phyloP scores from a whole-genome alignment of 2,329 filamentous ascomycete species.

The Apiospora aurea region DNA sequence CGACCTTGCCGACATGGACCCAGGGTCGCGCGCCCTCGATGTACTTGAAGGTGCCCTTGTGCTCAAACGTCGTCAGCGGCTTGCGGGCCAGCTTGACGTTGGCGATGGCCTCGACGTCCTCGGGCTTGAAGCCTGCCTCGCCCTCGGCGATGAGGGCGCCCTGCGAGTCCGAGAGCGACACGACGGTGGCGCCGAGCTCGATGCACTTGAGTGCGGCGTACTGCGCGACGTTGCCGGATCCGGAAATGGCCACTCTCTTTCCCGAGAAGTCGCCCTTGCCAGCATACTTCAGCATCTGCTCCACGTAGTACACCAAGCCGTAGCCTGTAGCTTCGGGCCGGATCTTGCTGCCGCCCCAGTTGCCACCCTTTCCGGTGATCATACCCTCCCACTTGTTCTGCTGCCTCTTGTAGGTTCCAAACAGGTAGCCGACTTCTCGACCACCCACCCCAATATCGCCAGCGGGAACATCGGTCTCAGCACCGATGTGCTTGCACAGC shows the following conservation, averaged over 20 bases:
- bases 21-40: conserved; percentile 88
- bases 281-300: conserved; percentile 93
- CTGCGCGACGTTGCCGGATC: conserved; percentile 97
- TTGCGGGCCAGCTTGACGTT: conserved; percentile 86
- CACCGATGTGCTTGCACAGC: conserved; percentile 94
- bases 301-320: conserved; percentile 95
- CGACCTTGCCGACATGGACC: conserved; percentile 87
- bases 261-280: conserved; percentile 85
- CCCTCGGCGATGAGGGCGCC: conserved; percentile 80
- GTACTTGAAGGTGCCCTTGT: conserved; percentile 75
- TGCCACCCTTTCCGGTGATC: conserved; percentile 91
- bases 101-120: conserved; percentile 81
- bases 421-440: conserved; percentile 93
- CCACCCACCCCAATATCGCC: conserved; percentile 95
- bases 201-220: conserved; percentile 96
- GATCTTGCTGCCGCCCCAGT: conserved; percentile 93
- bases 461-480: conserved; percentile 93
- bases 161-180: conserved; percentile 93
- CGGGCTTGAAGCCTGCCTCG: conserved; percentile 76
- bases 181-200: conserved; percentile 90
- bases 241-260: conserved; percentile 95
- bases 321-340: conserved; percentile 96
- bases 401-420: conserved; percentile 89
- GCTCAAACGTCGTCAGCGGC: conserved; percentile 76
- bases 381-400: conserved; percentile 95